phyloP scores from a whole-genome alignment of 345 rosid species.

The Linum tenue region DNA sequence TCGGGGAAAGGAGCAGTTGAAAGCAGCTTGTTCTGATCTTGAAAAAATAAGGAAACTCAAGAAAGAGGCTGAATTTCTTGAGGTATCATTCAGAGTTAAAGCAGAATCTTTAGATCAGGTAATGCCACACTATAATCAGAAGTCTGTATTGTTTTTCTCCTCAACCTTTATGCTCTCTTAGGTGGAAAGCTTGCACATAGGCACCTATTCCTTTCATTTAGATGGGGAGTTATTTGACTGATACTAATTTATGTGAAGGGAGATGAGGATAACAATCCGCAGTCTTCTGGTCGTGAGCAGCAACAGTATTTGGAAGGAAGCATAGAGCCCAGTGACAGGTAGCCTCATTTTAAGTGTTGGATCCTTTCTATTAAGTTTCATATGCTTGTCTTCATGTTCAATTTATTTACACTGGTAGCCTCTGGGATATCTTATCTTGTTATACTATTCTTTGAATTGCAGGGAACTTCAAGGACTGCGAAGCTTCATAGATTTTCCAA shows the following conservation, averaged over 20 bases:
- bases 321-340: slow-evolving; percentile 48
- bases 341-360: neutral
- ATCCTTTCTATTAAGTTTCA: slow-evolving; percentile 3
- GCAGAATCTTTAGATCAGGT: slow-evolving; percentile 83
- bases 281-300: slow-evolving; percentile 35
- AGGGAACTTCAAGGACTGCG: slow-evolving; percentile 52
- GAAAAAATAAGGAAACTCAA: slow-evolving; percentile 92
- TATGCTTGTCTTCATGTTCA: slow-evolving; percentile 6
- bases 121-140: neutral
- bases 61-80: slow-evolving; percentile 96
- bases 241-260: slow-evolving; percentile 37
- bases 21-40: slow-evolving; percentile 95
- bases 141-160: neutral
- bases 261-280: slow-evolving; percentile 38
- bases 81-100: slow-evolving; percentile 94
- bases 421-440: slow-evolving; percentile 1
- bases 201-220: neutral
- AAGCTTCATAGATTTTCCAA: slow-evolving; percentile 40
- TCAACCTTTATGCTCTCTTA: neutral
- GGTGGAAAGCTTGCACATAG: too few relatives aligned
- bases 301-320: slow-evolving; percentile 36
- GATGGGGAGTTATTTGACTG: slow-evolving; percentile 14
- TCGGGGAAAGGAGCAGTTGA: slow-evolving; percentile 76
- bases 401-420: slow-evolving; percentile 10
- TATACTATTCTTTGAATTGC: slow-evolving; percentile 15